phyloP scores from a whole-genome alignment of 2,329 filamentous ascomycete species.

The Aspergillus fumigatus region DNA sequence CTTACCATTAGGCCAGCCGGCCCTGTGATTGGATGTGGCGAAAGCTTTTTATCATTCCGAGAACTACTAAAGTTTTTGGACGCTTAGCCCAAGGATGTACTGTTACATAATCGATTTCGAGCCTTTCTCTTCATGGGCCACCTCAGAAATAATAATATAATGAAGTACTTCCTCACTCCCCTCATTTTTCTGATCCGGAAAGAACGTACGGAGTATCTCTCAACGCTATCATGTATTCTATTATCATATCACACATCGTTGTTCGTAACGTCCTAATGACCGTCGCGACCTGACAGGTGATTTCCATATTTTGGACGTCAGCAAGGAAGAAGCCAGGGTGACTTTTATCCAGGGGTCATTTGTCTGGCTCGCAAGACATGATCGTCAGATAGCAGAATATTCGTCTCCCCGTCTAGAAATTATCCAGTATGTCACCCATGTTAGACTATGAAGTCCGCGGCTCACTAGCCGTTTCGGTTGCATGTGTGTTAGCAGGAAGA shows the following conservation, averaged over 20 bases:
- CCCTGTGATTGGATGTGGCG: conserved; percentile 13
- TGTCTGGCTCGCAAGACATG: background rate
- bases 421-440: background rate
- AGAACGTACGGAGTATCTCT: too few species aligned
- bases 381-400: background rate
- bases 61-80: too few species aligned
- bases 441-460: background rate
- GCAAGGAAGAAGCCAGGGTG: background rate
- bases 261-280: background rate
- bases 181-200: background rate
- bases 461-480: background rate
- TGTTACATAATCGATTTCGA: too few species aligned
- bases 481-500: background rate
- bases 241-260: background rate
- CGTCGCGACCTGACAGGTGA: background rate
- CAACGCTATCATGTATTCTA: background rate
- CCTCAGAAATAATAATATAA: too few species aligned
- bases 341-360: background rate
- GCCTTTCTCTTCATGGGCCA: background rate
- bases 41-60: background rate
- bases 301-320: background rate
- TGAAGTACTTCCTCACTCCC: background rate
- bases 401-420: background rate
- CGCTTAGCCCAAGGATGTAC: too few species aligned
- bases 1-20: conserved; percentile 48